A percentile compares a stretch with the other conserved stretches of the same genome.
These are phyloP conservation scores for Fraxinus pennsylvanica DNA, from an alignment of 257 asterid genomes.

Conservation along the genomic window DNA sequence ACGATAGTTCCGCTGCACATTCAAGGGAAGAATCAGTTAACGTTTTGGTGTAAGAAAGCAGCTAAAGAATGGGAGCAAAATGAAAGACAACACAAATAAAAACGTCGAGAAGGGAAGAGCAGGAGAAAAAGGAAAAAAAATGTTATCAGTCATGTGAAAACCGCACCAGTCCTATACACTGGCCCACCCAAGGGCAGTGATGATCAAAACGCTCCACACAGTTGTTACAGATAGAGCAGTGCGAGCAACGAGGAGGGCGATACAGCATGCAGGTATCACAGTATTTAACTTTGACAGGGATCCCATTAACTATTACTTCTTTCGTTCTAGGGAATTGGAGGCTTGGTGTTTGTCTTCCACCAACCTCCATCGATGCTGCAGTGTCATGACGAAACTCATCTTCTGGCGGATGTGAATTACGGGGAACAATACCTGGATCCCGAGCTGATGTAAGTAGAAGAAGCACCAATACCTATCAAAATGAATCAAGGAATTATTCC, in stretches of 20 bases:
- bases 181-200: conserved; percentile 99
- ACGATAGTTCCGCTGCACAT: conserved; percentile 94
- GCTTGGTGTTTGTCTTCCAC: conserved; percentile 92
- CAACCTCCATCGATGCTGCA: conserved; percentile 73
- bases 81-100: neutral
- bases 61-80: conserved; percentile 16
- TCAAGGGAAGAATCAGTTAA: conserved; percentile 26
- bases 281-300: conserved; percentile 86
- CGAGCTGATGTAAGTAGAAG: conserved; percentile 84
- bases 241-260: conserved; percentile 99
- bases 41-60: conserved; percentile 13
- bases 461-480: conserved; percentile 70
- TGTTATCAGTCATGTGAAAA: conserved; percentile 7
- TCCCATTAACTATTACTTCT: conserved; percentile 95
- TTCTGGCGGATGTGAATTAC: conserved; percentile 96
- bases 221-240: conserved; percentile 95
- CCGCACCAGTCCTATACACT: conserved; percentile 90
- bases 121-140: neutral
- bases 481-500: conserved; percentile 19
- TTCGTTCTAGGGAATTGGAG: conserved; percentile 92
- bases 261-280: conserved; percentile 99
- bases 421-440: conserved; percentile 98
- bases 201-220: conserved; percentile 98
- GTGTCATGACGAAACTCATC: conserved; percentile 80
- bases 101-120: conserved; percentile 1